Base-by-base conservation (phyloP, 495 filamentous ascomycete genomes). In the Tirmania nivea region DNA sequence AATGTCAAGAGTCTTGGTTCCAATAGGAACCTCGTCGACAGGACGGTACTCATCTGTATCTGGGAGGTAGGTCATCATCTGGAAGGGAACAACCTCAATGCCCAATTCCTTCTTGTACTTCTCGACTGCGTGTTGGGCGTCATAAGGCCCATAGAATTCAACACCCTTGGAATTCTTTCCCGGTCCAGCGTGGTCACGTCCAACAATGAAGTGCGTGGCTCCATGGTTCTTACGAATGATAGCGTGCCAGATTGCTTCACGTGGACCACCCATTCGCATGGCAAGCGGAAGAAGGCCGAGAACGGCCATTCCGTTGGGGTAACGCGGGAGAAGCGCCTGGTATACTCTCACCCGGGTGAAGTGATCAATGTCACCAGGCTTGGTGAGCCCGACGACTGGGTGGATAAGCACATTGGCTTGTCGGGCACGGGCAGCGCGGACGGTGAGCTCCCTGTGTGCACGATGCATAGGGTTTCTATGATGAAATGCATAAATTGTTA, bases 141-240 rank as follows among this genome's bases (percentile, higher is more conserved):
- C 90, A 68, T 97, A 97, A 4, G 90, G 86, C 42, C 92, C 92
- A 67, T 97, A 97, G 73, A 96, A 93, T 63, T 97, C 92, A 59
- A 83, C 77, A 31, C 92, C 92, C 71, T 86, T 81, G 72, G 80
- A 86, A 77, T 96, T 96, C 73, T 86, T 90, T 59, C 90, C 90
- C 31, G 90, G 90, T 52, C 90, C 90, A 60, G 90, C 90, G 67
- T 97, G 90, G 67, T 97, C 90, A 69, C 90, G 84, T 31, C 90
- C 90, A 54, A 97, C 88, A 63, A 97, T 97, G 77, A 97, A 97
- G 76, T 97, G 90, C 12, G 92, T 96, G 37, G 89, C 86, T 59
- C 90, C 90, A 71, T 94, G 86, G 70, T 97, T 97, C 78, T 96
- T 97, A 62, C 90, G 86, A 75, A 97, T 97, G 64, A 97, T 96